Base-by-base conservation (phyloP, 2,329 filamentous ascomycete genomes). In the Trichophaea hybrida region DNA sequence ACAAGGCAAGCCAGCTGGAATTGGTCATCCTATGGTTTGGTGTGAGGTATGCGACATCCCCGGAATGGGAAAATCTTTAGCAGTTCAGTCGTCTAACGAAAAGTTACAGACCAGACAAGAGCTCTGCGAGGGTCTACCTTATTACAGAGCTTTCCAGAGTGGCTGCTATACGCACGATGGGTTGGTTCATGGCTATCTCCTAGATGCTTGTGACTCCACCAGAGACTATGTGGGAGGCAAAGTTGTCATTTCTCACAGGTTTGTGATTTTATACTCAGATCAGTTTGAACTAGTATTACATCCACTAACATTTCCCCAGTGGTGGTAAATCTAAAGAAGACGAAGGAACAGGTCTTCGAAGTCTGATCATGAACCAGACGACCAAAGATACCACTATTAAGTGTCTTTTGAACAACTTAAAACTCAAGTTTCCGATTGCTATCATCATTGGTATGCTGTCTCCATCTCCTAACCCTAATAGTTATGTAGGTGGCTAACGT, bases 211-310 rank as follows among this genome's bases (percentile, higher is more conserved):
- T 50, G 72, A 73, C 7, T 78, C 78, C 1, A 62, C 71, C 1
- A 74, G 81, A 2, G 82, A 86, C 59, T 75, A 79, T 53, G 76
- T 86, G 15, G 76, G 78, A 37, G 73, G 75, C 0, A 77, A 85
- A 57, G 73, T 86, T 2, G 74, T 87, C 37, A 82, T 89, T 53
- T 78, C 81, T 4, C 75, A 80, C 57, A 73, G 82, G 80, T 82
- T 72, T 70, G 78, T 73, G 10, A 24, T 54, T 48, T n/a, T n/a
- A 5, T 37, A 33, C 51, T 54, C 10, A n/a, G 34, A 34, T n/a
- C 10, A 54, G 24, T 24, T 24, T 24, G 24, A 24, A 24, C 24
- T 24, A 12, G 31, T 33, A 6, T 54, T 37, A 1, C 10, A 10
- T n/a, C 31, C 13, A 37, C 34, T 54, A 34, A 54, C 6, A 17